These are phyloP conservation scores for Spathaspora sp. DNA, from an alignment of 805 yeast species.

Conservation along the genomic window DNA sequence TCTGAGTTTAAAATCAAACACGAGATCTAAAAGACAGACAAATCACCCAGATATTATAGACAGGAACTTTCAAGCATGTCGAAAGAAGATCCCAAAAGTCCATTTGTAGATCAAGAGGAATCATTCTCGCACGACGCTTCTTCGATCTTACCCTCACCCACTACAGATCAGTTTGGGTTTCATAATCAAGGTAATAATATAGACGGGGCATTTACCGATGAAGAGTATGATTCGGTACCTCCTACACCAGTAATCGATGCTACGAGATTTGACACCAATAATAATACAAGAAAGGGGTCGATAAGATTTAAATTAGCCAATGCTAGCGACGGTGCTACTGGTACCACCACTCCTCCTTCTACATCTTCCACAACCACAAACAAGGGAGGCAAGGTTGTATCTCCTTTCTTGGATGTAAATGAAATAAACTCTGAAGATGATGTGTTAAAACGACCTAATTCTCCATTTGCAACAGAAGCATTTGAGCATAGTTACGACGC, in stretches of 20 bases:
- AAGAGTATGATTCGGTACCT: slow-evolving; percentile 11
- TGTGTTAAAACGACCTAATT: slow-evolving; percentile 19
- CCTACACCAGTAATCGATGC: slow-evolving; percentile 7
- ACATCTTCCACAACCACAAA: slow-evolving; percentile 5
- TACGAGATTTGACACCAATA: slow-evolving; percentile 4
- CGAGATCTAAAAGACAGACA: not conserved
- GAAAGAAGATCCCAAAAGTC: slow-evolving; percentile 7
- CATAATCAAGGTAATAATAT: slow-evolving; percentile 12
- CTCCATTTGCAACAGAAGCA: slow-evolving; percentile 22
- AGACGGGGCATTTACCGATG: slow-evolving; percentile 16
- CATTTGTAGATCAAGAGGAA: slow-evolving; percentile 9
- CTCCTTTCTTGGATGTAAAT: slow-evolving; percentile 28
- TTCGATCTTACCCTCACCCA: slow-evolving; percentile 7
- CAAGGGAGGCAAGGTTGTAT: slow-evolving; percentile 6
- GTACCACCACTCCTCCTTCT: too few relatives aligned
- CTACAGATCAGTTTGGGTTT: not conserved
- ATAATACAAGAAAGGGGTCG: slow-evolving; percentile 15
- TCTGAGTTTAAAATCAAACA: not conserved
- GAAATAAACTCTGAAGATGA: slow-evolving; percentile 15
- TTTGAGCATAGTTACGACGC: slow-evolving; percentile 3
- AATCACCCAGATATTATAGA: too few relatives aligned
- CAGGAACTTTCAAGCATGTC: slow-evolving; percentile 1
- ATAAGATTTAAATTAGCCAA: slow-evolving; percentile 30
- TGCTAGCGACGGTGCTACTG: slow-evolving; percentile 6
- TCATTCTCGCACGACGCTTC: slow-evolving; percentile 4